Base-by-base conservation (phyloP, 495 filamentous ascomycete genomes). In the Aspergillus cavernicola region DNA sequence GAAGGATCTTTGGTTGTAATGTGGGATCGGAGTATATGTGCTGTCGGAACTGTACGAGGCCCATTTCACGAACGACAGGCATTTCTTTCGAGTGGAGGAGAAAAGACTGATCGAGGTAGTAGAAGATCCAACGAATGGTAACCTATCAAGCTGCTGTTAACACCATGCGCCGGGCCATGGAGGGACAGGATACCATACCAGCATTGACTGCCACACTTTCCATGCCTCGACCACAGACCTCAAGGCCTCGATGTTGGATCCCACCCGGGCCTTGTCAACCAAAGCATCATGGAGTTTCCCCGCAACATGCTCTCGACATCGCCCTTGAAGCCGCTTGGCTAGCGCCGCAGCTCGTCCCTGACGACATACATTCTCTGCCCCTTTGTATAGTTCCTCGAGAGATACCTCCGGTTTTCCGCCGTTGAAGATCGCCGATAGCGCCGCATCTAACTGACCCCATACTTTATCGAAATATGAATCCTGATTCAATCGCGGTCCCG, bases 51-150 rank as follows among this genome's bases (percentile, higher is more conserved):
- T 77, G 68, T 50, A 71, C 66, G 69, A 88, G 50, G 58, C 81
- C 69, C 76, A 84, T 78, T 64, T 80, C 69, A 63, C 78, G 72
- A 73, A 95, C 75, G 60, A 78, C 58, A 0, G 76, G 71, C 16
- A 66, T 61, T 29, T 75, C 71, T 51, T 78, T 83, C 32, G 80
- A 80, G 28, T 84, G 82, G 1, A 96, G 73, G 18, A 98, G 80
- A 64, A 88, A 96, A 4, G 90, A 88, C 52, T 93, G 83, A 62
- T 98, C 92, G 49, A 98, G 76, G 57, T 91, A 97, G 62, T 87
- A 92, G 73, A 96, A 97, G 26, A 96, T 85, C 53, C 84, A 90
- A 50, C 89, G 80, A 45, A 98, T 77, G 16, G 80, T 85, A 33
- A 81, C 78, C 88, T 90, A 62, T 43, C 22, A 2, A 35, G 9